phyloP scores from a whole-genome alignment of 768 basidiomycete species.

The Naganishia kalamii region DNA sequence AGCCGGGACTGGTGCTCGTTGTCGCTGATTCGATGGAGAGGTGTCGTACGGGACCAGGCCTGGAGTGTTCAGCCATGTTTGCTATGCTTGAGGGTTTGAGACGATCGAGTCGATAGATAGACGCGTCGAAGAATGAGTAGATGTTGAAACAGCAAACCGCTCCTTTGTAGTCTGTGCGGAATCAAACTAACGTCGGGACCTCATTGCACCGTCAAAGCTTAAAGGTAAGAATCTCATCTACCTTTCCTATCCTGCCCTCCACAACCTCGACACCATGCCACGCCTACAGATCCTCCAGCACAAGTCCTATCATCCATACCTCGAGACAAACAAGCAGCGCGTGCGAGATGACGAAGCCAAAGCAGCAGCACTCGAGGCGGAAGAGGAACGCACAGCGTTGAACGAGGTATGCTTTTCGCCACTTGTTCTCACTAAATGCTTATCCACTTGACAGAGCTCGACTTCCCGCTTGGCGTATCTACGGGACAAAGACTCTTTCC shows the following conservation, averaged over 20 bases:
- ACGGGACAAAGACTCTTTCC: conserved; percentile 23
- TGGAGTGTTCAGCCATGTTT: not conserved
- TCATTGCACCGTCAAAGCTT: too few relatives aligned
- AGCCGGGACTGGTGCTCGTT: conserved; percentile 53
- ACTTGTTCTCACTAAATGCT: not conserved
- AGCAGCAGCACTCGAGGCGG: conserved; percentile 35
- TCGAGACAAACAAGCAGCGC: conserved; percentile 47
- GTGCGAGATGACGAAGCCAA: conserved; percentile 46
- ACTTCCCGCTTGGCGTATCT: conserved; percentile 39
- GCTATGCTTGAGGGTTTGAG: not conserved
- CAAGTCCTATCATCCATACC: conserved; percentile 48
- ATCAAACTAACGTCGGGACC: not conserved
- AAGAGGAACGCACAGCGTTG: conserved; percentile 39
- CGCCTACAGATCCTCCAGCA: conserved; percentile 47
- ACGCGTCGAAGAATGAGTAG: not conserved
- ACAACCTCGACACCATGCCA: conserved; percentile 33
- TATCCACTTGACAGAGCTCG: conserved; percentile 28
- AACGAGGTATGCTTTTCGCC: conserved; percentile 25
- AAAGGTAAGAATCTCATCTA: too few relatives aligned
- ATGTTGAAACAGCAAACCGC: not conserved
- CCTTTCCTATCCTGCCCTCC: not conserved
- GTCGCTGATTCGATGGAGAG: conserved; percentile 26
- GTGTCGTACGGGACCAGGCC: not conserved
- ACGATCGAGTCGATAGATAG: not conserved
- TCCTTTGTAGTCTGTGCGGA: not conserved